Base-by-base conservation (phyloP, 768 basidiomycete genomes). In the Pleurotus platypus region DNA sequence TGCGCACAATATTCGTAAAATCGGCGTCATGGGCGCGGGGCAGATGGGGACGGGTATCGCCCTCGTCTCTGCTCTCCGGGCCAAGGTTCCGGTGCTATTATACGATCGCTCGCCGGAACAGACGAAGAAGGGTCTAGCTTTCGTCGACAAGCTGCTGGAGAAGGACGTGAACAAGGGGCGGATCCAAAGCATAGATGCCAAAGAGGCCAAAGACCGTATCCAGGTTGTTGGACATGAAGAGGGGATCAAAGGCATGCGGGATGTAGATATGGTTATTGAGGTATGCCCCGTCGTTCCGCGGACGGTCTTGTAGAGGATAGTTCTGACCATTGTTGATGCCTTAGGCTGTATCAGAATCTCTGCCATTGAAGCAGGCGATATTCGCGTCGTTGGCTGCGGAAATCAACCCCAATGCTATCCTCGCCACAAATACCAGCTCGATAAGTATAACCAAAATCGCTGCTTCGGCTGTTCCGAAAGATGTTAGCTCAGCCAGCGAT, bases 361-460 rank as follows among this genome's bases (percentile, higher is more conserved):
- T 95, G 18, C 67, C 80, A 1, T 72, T 97, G 27, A 98, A 98
- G 70, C 79, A 85, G 62, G 71, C 76, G 4, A 84, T 98, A 60
- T 97, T 98, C 70, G 69, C 77, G 4, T 73, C 78, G 2, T 79
- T 98, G 18, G 81, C 87, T 13, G 79, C 79, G 48, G 82, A 87
- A 64, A 69, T 94, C 49, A 77, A 83, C 26, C 85, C 88, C 0
- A 77, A 82, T 30, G 83, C 91, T 6, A 94, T 98, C 49, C 77
- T 98, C 18, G 95, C 94, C 0, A 85, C 86, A 43, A 98, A 98
- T 66, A 98, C 95, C 2, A 94, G 92, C 57, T 93, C 91, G 8
- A 98, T 98, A 61, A 92, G 90, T 61, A 87, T 98, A 46, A 94
- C 94, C 18, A 95, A 95, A 74, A 92, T 98, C 53, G 94, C 95